Percentiles rank a stretch among this genome's conserved stretches.
phyloP scores from a whole-genome alignment of 805 yeast genomes.

The Lipomyces starkeyi region DNA sequence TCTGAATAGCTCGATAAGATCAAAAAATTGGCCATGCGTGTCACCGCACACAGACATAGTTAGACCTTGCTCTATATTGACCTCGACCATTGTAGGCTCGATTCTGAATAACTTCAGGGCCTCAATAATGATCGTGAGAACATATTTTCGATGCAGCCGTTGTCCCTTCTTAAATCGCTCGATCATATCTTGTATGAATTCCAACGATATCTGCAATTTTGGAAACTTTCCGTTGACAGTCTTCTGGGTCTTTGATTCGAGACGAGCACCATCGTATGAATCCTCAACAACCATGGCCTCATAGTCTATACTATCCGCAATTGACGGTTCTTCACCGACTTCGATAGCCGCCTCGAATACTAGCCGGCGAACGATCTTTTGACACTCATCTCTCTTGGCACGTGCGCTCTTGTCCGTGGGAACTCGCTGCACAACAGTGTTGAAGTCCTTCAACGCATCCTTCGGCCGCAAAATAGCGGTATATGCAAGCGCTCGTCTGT shows the following conservation, averaged over 20 bases:
- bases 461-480: constrained; percentile 77
- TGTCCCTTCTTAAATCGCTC: constrained; percentile 75
- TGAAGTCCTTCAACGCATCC: constrained; percentile 74
- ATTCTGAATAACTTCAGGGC: constrained; percentile 65
- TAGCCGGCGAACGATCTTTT: constrained; percentile 66
- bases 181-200: constrained; percentile 69
- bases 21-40: constrained; percentile 96
- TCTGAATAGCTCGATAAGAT: constrained; percentile 78
- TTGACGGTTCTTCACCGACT: constrained; percentile 63
- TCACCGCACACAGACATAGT: constrained; percentile 91
- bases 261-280: constrained; percentile 63
- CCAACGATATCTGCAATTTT: constrained; percentile 50
- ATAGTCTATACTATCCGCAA: constrained; percentile 56
- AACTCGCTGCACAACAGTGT: constrained; percentile 60
- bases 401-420: constrained; percentile 75
- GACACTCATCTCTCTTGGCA: constrained; percentile 66
- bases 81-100: constrained; percentile 80
- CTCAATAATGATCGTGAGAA: constrained; percentile 77
- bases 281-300: constrained; percentile 55
- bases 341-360: constrained; percentile 90
- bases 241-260: constrained; percentile 46
- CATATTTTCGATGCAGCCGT: constrained; percentile 77
- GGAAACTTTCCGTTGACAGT: constrained; percentile 41
- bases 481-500: constrained; percentile 82
- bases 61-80: constrained; percentile 51